These are phyloP conservation scores for Lachnellula suecica DNA, from an alignment of 2,329 filamentous ascomycete species.

Conservation along the genomic window DNA sequence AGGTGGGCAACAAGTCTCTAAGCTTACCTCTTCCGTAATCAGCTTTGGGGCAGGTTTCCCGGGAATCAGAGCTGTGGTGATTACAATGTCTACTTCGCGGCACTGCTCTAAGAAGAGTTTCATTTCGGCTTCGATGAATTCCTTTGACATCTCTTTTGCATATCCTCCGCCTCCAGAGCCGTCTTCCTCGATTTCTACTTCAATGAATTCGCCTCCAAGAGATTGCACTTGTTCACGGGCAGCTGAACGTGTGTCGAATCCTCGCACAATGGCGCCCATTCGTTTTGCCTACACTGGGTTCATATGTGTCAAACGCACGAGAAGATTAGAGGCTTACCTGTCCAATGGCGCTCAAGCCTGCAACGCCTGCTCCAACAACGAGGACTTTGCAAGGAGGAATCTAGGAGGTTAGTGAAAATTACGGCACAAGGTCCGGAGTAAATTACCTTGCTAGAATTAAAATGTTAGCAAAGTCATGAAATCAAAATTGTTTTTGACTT, in stretches of 20 bases:
- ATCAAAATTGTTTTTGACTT: conserved; percentile 23
- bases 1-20: conserved; percentile 47
- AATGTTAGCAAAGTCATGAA: conserved; percentile 26
- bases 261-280: conserved; percentile 85
- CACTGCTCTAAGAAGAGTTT: conserved; percentile 87
- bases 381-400: conserved; percentile 89
- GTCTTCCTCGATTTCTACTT: conserved; percentile 82
- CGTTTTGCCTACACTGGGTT: conserved; percentile 58
- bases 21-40: conserved; percentile 65
- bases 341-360: conserved; percentile 83
- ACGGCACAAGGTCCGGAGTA: conserved; percentile 3
- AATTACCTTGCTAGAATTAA: conserved; percentile 28
- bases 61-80: conserved; percentile 89
- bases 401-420: conserved; percentile 42
- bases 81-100: conserved; percentile 85
- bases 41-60: conserved; percentile 80
- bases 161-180: conserved; percentile 84
- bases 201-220: conserved; percentile 84
- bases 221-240: conserved; percentile 89
- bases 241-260: conserved; percentile 88
- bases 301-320: conserved; percentile 9
- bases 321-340: conserved; percentile 47
- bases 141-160: conserved; percentile 91
- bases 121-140: conserved; percentile 92
- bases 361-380: conserved; percentile 87